Evolutionary conservation across 176 grass and related monocot genomes (phyloP), one percentile per base, ranked within the genome.

Genomic region (Chloris gayana): DNA sequence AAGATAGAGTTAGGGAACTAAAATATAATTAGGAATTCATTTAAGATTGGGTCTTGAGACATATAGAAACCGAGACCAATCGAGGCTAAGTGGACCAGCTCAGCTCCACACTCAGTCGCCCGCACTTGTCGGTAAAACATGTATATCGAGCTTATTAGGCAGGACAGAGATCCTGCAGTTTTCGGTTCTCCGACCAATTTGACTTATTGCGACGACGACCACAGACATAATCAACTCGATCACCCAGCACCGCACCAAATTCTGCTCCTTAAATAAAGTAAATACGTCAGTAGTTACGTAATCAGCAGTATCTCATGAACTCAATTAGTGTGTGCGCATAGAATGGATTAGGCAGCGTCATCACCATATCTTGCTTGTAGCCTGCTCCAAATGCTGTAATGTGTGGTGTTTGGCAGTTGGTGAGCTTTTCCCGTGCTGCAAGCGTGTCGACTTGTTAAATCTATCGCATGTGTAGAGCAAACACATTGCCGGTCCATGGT

Each of bases 391-490:
- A 31, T 38, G 33, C 57, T 7, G 0, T 49, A 17, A 17, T 49
- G 46, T 34, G 19, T 13, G 11, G 2, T 33, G 29, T 44, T 4
- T 12, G 12, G 2, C 15, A n/a, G 46, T 53, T 54, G 0, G 19
- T 56, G 14, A 35, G 8, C 7, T 27, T 27, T 26, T 61, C 58
- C 58, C 58, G 70, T 19, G 62, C 17, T 9, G 62, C 39, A 63
- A 45, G 5, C 74, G 74, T 76, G 74, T 31, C 74, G 25, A 21
- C 9, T 45, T 63, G 74, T 76, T 76, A 44, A 44, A 62, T 19
- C 15, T 0, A 5, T 46, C n/a, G 6, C 13, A 29, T 11, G 7
- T 18, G 25, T 15, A 69, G n/a, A 35, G 2, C 0, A 1, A 3
- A 7, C 24, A 72, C 25, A 11, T 35, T 67, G 9, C 6, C 9